Evolutionary conservation across 345 rosid species (phyloP).

Genomic region (Stellera chamaejasme): DNA sequence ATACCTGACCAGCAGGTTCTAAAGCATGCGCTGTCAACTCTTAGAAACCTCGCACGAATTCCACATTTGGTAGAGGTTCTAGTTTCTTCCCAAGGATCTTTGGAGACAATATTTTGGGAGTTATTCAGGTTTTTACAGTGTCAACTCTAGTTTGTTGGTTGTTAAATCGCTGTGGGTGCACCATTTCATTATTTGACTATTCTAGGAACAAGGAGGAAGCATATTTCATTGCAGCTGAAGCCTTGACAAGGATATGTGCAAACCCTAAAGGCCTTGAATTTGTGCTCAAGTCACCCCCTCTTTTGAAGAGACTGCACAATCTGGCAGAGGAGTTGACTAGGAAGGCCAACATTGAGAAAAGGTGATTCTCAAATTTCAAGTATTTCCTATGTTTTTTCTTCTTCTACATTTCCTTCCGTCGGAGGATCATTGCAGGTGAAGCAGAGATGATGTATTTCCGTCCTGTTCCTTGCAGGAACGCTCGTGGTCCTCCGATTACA

Average conservation of each 20-base stretch:
- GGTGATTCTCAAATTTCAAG: conserved; percentile 19
- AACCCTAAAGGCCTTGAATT: conserved; percentile 40
- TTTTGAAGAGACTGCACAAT: conserved; percentile 51
- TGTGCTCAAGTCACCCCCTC: conserved; percentile 44
- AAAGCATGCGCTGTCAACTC: conserved; percentile 72
- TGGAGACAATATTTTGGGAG: conserved; percentile 59
- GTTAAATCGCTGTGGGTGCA: not conserved
- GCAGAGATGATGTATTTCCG: not conserved
- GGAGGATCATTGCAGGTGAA: not conserved
- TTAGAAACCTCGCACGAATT: conserved; percentile 62
- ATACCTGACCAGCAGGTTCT: conserved; percentile 85
- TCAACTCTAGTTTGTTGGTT: not conserved
- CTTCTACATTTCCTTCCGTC: not conserved
- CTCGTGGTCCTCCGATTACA: conserved; percentile 19
- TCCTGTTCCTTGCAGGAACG: conserved; percentile 34
- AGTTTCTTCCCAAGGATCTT: conserved; percentile 41
- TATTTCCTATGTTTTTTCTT: conserved; percentile 3
- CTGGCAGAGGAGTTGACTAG: conserved; percentile 67
- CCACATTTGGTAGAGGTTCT: conserved; percentile 56
- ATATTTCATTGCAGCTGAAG: conserved; percentile 60
- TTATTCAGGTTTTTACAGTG: conserved; percentile 47
- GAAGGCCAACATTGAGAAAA: conserved; percentile 42
- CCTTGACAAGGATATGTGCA: conserved; percentile 58
- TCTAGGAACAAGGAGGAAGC: conserved; percentile 91
- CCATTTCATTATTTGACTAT: conserved; percentile 1